Evolutionary conservation across 345 rosid species (phyloP).

Genomic region (Rhodamnia rubescens): DNA sequence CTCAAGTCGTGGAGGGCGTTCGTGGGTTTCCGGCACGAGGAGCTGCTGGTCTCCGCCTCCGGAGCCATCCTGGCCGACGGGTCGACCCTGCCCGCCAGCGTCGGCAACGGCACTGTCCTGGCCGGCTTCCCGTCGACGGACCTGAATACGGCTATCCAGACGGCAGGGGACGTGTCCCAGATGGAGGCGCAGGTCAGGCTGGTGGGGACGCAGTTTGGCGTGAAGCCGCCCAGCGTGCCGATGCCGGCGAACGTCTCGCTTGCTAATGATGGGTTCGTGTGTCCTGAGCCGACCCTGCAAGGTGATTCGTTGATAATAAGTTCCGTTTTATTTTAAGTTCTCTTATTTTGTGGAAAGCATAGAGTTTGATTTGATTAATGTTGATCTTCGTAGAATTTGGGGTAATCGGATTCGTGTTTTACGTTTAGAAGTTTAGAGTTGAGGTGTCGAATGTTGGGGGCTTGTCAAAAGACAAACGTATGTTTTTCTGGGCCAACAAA

Average conservation of each 20-base stretch:
- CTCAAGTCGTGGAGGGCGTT: conserved; percentile 68
- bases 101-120: conserved; percentile 70
- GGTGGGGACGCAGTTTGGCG: conserved; percentile 86
- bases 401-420: not conserved
- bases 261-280: conserved; percentile 66
- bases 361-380: not conserved
- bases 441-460: not conserved
- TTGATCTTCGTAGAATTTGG: not conserved
- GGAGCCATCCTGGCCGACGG: conserved; percentile 72
- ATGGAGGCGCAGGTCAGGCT: conserved; percentile 62
- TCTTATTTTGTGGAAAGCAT: not conserved
- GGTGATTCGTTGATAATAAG: conserved; percentile 17
- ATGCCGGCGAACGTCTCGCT: conserved; percentile 54
- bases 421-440: not conserved
- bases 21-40: conserved; percentile 61
- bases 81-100: conserved; percentile 43
- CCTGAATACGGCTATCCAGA: conserved; percentile 73
- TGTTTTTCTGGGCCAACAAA: not conserved
- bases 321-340: not conserved
- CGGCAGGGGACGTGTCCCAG: conserved; percentile 79
- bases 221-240: conserved; percentile 44
- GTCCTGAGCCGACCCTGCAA: conserved; percentile 29
- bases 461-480: not conserved
- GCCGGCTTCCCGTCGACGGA: conserved; percentile 71
- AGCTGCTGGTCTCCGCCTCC: conserved; percentile 60